Evolutionary conservation across 176 grass and related monocot genomes (phyloP).

Genomic region (Guadua angustifolia): DNA sequence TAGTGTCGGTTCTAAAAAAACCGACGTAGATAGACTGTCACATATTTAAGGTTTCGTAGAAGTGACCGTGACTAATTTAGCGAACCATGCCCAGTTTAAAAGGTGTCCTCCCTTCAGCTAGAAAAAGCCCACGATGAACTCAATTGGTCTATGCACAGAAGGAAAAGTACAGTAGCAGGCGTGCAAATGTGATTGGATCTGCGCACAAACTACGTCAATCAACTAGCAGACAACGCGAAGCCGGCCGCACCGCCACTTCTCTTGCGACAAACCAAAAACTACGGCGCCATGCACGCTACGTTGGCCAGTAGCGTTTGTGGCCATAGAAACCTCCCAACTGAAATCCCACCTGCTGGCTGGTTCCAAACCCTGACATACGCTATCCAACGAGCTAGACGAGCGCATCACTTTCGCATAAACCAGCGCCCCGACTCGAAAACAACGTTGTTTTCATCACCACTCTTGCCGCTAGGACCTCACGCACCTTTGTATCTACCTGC

Average conservation of each 20-base stretch:
- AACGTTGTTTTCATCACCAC: slow-evolving; percentile 55
- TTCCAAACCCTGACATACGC: neutral
- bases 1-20: no score
- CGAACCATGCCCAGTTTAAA: no score
- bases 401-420: slow-evolving; percentile 30
- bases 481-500: slow-evolving; percentile 25
- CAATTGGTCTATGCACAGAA: neutral
- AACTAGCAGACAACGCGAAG: neutral
- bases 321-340: neutral
- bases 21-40: no score
- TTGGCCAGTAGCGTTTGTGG: slow-evolving; percentile 1
- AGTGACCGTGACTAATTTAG: no score
- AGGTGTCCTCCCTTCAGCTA: neutral
- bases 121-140: neutral
- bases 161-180: neutral
- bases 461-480: slow-evolving; percentile 20
- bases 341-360: neutral
- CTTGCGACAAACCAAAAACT: slow-evolving; percentile 24
- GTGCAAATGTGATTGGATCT: neutral
- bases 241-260: slow-evolving; percentile 27
- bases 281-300: neutral
- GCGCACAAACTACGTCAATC: neutral
- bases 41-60: no score
- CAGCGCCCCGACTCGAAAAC: neutral
- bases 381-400: slow-evolving; percentile 2